These are phyloP conservation scores for Torrubiella hemipterigena DNA, from an alignment of 2,329 filamentous ascomycete species.

Conservation along the genomic window DNA sequence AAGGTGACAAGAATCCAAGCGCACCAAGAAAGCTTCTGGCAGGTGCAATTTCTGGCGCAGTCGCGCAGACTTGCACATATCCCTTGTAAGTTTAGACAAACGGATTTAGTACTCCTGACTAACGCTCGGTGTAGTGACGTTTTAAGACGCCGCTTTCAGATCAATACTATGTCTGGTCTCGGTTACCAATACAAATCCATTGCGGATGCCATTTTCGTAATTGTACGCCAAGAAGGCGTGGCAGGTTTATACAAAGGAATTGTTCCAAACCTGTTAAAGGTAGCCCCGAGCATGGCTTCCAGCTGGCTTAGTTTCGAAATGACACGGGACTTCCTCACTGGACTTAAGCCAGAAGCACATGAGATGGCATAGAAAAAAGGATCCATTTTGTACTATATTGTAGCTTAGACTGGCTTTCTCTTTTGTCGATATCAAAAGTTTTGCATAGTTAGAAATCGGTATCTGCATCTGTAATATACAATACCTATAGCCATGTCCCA, in stretches of 20 bases:
- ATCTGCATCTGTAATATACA: too few species aligned
- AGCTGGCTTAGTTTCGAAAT: slow-evolving; percentile 97
- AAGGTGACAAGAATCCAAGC: slow-evolving; percentile 75
- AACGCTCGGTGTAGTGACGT: slow-evolving; percentile 62
- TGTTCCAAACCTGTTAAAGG: slow-evolving; percentile 87
- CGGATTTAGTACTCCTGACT: too few species aligned
- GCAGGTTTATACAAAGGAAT: slow-evolving; percentile 91
- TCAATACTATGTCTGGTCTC: slow-evolving; percentile 98
- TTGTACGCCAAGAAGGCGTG: slow-evolving; percentile 72
- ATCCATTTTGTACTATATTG: too few species aligned
- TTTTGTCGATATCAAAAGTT: too few species aligned
- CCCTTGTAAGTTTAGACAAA: slow-evolving; percentile 77
- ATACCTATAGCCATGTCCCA: too few species aligned
- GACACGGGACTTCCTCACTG: slow-evolving; percentile 73
- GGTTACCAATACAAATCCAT: slow-evolving; percentile 91
- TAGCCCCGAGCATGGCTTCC: slow-evolving; percentile 95
- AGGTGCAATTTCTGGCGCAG: slow-evolving; percentile 87
- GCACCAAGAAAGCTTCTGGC: slow-evolving; percentile 73
- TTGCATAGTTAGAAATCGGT: too few species aligned
- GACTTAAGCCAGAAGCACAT: slow-evolving; percentile 35
- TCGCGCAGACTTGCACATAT: slow-evolving; percentile 96
- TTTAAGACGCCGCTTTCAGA: slow-evolving; percentile 84
- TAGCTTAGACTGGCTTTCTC: too few species aligned
- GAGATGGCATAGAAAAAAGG: slow-evolving; percentile 6
- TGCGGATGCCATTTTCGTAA: slow-evolving; percentile 69